Percentiles rank a stretch among this genome's conserved stretches.
Conservation (phyloP, 2,329 filamentous ascomycete genomes). For the Exophiala phaeomuriformis region DNA sequence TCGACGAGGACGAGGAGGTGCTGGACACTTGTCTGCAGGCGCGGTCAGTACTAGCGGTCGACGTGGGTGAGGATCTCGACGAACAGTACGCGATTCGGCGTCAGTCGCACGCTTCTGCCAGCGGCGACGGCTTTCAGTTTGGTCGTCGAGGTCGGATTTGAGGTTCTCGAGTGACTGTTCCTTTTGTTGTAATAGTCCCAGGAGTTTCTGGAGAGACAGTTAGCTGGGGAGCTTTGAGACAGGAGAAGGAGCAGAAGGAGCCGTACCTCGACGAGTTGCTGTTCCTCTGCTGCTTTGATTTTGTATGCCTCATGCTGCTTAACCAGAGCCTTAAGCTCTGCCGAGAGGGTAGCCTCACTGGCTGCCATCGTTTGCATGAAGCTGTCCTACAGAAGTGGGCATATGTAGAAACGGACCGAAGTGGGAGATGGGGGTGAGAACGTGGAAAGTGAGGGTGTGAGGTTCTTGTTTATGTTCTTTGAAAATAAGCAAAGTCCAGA, state of each 20-base stretch:
- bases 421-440: background rate
- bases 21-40: constrained; percentile 13
- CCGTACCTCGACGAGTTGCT: constrained; percentile 11
- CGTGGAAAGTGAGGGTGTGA: background rate
- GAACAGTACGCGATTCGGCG: constrained; percentile 14
- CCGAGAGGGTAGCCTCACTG: background rate
- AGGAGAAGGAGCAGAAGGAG: background rate
- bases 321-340: constrained; percentile 6
- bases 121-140: constrained; percentile 18
- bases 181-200: constrained; percentile 5
- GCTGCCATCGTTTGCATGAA: constrained; percentile 6
- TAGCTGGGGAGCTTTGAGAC: background rate
- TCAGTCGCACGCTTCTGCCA: constrained; percentile 20
- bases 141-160: constrained; percentile 17
- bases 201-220: constrained; percentile 9
- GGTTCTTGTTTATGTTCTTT: no score
- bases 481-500: no score
- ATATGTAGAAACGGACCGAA: background rate
- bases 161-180: constrained; percentile 13
- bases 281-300: constrained; percentile 4
- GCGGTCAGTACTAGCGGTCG: constrained; percentile 5
- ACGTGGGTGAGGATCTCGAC: background rate
- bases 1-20: constrained; percentile 21
- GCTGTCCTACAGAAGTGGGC: background rate
- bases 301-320: constrained; percentile 10